Evolutionary conservation across 352 stramenopile species (phyloP), one percentile per base, ranked within the genome.

Genomic region (Peronospora farinosa): DNA sequence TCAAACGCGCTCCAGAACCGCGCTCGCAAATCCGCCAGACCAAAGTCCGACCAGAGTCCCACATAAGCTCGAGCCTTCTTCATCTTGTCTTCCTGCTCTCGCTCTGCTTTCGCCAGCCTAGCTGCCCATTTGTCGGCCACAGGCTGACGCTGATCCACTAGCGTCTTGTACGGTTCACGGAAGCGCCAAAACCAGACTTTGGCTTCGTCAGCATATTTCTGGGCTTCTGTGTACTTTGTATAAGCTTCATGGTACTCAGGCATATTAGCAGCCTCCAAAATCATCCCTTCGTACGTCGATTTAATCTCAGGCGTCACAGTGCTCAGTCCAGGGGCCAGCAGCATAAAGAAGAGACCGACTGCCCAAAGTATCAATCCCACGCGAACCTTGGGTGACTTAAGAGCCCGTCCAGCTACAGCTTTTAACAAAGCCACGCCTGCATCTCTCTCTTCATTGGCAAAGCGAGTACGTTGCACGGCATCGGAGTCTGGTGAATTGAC

Each of bases 131-230:
- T 76, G 67, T 88, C 68, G 1, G 74, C 80, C 7, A 74, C 46
- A 6, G 50, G 49, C 50, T 92, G 77, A 0, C 73, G 77, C 40
- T 82, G 55, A 32, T 69, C 49, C 37, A 92, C 78, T 25, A 78
- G 45, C 17, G 59, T 60, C 40, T 65, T 72, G 63, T 84, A 84
- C n/a, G 81, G 79, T 51, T 90, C 79, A 12, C 82, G 78, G 50
- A 90, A 82, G 7, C 80, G 78, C 80, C 80, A 92, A 63, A 94
- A 92, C 80, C 80, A 94, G 13, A 92, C 83, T 52, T 89, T 89
- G 32, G 74, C 77, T 33, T 88, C 73, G 27, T 89, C 66, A 16
- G 74, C 63, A 42, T 78, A 68, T 7, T 65, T 47, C 37, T 90
- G 73, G 11, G 79, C 77, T 21, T 75, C 61, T 1, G 63, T 54